These are phyloP conservation scores for Babesia bigemina DNA, from an alignment of 169 alveolate genomes.

Conservation along the genomic window DNA sequence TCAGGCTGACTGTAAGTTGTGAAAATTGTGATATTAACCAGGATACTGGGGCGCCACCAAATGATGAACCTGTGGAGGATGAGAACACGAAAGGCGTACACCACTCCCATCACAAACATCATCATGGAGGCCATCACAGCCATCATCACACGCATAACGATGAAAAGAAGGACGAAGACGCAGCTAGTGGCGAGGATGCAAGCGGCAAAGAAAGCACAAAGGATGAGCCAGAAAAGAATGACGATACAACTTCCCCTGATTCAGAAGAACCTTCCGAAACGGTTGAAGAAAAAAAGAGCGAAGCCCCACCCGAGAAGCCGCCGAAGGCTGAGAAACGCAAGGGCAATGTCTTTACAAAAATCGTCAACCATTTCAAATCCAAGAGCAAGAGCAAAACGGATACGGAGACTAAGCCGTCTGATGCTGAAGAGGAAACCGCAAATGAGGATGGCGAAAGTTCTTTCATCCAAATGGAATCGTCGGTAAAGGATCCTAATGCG, in stretches of 20 bases:
- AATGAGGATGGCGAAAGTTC: neutral
- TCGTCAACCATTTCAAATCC: neutral
- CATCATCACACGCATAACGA: slow-evolving; percentile 11
- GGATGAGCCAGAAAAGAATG: neutral
- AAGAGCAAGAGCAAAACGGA: neutral
- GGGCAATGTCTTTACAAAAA: too few relatives aligned
- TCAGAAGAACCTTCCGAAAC: neutral
- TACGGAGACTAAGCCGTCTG: neutral
- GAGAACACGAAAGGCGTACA: too few relatives aligned
- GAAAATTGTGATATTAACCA: slow-evolving; percentile 14
- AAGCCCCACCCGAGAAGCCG: neutral
- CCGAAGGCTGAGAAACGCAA: neutral
- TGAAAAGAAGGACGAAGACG: neutral
- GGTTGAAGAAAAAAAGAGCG: neutral
- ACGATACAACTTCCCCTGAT: neutral
- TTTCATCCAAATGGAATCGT: neutral
- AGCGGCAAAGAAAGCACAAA: too few relatives aligned
- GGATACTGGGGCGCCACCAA: too few relatives aligned
- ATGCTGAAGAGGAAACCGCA: neutral
- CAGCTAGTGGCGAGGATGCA: neutral
- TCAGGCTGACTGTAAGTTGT: slow-evolving; percentile 13
- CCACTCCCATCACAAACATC: neutral
- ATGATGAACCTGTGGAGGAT: too few relatives aligned
- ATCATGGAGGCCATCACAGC: neutral
- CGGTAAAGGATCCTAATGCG: neutral